A percentile compares a stretch with the other conserved stretches of the same genome.
Conservation (phyloP, 495 filamentous ascomycete species). For the Aspergillus homomorphus region DNA sequence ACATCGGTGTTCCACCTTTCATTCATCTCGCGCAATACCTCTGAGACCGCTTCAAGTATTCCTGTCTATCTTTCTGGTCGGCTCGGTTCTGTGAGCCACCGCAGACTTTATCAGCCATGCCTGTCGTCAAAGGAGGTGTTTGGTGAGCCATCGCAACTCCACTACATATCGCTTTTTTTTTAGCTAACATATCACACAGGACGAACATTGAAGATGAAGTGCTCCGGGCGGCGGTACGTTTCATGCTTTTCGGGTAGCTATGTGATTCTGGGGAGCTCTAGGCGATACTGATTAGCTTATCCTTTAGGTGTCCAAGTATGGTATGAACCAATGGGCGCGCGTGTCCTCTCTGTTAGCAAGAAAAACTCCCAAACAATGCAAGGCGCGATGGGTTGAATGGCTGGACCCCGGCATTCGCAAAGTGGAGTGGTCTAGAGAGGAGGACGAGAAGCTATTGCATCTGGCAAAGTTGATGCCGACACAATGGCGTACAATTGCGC, state of each 20-base stretch:
- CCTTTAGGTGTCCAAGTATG: conserved; percentile 81
- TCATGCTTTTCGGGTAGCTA: not conserved
- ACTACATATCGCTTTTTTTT: conserved; percentile 4
- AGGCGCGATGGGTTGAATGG: conserved; percentile 98
- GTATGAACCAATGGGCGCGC: conserved; percentile 97
- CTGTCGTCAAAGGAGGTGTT: conserved; percentile 96
- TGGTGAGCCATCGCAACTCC: conserved; percentile 62
- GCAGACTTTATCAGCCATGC: conserved; percentile 56
- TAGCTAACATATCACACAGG: conserved; percentile 35
- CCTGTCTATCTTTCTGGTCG: conserved; percentile 9
- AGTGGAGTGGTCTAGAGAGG: conserved; percentile 97
- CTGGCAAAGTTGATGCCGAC: conserved; percentile 98
- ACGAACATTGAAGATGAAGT: conserved; percentile 89
- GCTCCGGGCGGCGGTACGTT: conserved; percentile 74
- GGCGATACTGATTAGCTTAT: conserved; percentile 22
- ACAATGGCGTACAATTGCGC: conserved; percentile 97
- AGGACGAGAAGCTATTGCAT: conserved; percentile 95
- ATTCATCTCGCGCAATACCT: not conserved
- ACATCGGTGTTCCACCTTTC: conserved; percentile 2
- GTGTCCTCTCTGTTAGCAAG: conserved; percentile 95
- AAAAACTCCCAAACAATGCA: conserved; percentile 98
- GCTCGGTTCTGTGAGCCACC: conserved; percentile 5
- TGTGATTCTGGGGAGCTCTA: not conserved
- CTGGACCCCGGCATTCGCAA: conserved; percentile 96
- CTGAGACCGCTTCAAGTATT: conserved; percentile 8